Evolutionary conservation across 2,329 filamentous ascomycete species (phyloP), one percentile per base, ranked within the genome.

Genomic region (Nannizzia gypsea): DNA sequence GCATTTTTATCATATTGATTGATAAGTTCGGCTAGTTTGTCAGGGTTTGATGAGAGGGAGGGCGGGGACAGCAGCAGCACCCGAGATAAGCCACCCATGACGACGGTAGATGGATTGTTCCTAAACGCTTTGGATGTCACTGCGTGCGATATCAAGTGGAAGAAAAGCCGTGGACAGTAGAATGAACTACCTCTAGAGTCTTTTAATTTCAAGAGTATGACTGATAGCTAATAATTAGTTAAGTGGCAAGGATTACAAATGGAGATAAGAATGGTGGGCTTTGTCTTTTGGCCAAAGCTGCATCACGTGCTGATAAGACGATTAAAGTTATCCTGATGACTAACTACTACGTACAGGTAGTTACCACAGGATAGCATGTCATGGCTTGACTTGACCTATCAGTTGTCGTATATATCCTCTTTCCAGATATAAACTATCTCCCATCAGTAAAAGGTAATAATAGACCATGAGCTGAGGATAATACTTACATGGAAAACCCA

Each of bases 41-140:
- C 86, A 66, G 91, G 89, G 74, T 95, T 87, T 59, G 89, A 84
- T 66, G 93, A 87, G 67, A 97, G 83, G 24, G 90, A 95, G 11
- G 93, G 91, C 58, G 93, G 92, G 34, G 92, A 90, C 63, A 97
- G 85, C 44, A 96, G 84, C 63, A 96, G 85, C 34, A 86, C 92
- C 73, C 86, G 83, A 62, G 72, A 67, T 56, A 57, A 42, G 22
- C 31, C 26, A n/a, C 42, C n/a, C 59, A 60, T 60, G 26, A 46
- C 34, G 24, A 26, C 17, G 11, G 31, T 17, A 26, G 57, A 17
- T 6, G 57, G 34, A 44, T 44, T 34, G 17, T 15, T 34, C 26
- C 3, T 8, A 15, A 5, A 34, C 24, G 6, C 17, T n/a, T 26
- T 31, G 15, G 17, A 15, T n/a, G 26, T 24, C 26, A n/a, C 11